Base-by-base conservation (phyloP, 176 grass and related monocot genomes). In the Aegilops tauschii region DNA sequence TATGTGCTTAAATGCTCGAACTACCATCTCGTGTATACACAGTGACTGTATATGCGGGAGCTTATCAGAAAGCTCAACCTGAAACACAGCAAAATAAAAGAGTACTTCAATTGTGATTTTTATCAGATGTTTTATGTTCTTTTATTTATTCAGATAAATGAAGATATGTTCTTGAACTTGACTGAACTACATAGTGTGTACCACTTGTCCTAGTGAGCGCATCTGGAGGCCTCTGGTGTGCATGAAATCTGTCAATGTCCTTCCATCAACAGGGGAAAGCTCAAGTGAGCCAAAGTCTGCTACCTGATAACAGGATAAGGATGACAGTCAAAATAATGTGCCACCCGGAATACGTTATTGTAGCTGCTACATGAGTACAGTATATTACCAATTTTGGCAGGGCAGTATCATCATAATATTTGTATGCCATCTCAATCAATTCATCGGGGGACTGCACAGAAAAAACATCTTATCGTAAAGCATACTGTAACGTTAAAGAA, bases 211-310 rank as follows among this genome's bases (percentile, higher is more conserved):
- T 49, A 98, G 73, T 80, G 97, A 98, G 73, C 76, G 87, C 97
- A 98, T 98, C 86, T 94, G 93, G 56, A 98, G 92, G 77, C 97
- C 97, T 81, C 97, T 93, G 23, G 97, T 96, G 80, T 98, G 97
- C 97, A 98, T 98, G 91, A 98, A 98, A 84, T 98, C 97, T 25
- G 97, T 98, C 83, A 98, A 45, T 88, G 97, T 98, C 91, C 92
- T 94, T 86, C 97, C 97, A 94, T 98, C 97, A 80, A 98, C 97
- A 85, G 94, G 97, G 74, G 97, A 98, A 86, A 98, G 94, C 90
- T 98, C 94, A 83, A 98, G 97, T 77, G 97, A 98, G 86, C 88
- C 92, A 75, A 98, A 98, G 69, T 98, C 97, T 78, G 88, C 88
- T 47, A 98, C 92, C 97, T 98, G 85, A 68, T 76, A 78, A 92